Percentiles rank a stretch among this genome's conserved stretches.
These are phyloP conservation scores for Neonectria faginata DNA, from an alignment of 2,329 filamentous ascomycete species.

Conservation along the genomic window DNA sequence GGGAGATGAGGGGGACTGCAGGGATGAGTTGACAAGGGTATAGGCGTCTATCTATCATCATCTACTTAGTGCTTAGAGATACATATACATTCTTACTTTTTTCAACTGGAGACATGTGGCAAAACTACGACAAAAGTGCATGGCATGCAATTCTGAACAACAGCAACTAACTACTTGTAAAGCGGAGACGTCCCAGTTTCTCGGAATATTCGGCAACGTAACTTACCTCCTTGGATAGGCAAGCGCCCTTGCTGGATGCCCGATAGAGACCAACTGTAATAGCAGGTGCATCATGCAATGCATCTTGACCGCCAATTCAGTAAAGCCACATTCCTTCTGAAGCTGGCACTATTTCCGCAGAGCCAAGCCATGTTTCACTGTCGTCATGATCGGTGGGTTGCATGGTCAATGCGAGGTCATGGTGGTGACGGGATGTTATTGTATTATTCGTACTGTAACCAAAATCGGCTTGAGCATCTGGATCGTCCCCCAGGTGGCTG, in stretches of 20 bases:
- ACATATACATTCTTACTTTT: not conserved
- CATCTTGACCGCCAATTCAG: constrained; percentile 5
- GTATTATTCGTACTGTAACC: not conserved
- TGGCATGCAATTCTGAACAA: not conserved
- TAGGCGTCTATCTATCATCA: not conserved
- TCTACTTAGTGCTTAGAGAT: not conserved
- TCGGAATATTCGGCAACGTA: no score
- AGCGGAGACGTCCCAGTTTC: no score
- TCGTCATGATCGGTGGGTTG: not conserved
- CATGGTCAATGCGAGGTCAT: not conserved
- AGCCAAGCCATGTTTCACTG: not conserved
- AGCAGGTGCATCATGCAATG: not conserved
- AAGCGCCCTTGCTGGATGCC: not conserved
- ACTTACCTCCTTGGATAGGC: not conserved
- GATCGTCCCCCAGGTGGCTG: not conserved
- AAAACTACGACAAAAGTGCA: not conserved
- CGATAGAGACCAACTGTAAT: not conserved
- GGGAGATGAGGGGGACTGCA: not conserved
- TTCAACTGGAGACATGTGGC: not conserved
- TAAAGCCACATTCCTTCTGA: not conserved
- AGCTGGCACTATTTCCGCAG: not conserved
- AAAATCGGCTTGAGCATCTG: not conserved
- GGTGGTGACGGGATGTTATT: not conserved
- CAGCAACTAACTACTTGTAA: not conserved
- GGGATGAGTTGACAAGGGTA: not conserved